Evolutionary conservation across 441 rosid genomes (phyloP), one percentile per base, ranked within the genome.

Genomic region (Syzygium syzygioides): DNA sequence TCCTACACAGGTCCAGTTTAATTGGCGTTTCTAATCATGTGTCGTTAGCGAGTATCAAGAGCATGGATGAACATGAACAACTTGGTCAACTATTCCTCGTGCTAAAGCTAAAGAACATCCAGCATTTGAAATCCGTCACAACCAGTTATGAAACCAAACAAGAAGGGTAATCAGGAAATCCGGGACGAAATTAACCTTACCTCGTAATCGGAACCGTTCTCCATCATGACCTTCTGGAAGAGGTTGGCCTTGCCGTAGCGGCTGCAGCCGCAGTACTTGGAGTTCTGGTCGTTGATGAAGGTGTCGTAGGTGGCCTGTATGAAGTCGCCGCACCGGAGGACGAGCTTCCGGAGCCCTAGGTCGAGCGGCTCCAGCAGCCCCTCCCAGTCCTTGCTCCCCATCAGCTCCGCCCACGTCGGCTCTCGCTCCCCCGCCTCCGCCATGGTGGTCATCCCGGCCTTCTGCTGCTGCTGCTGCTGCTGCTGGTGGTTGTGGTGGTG

Each of bases 281-380:
- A 96, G 94, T 94, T 93, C 30, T 91, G 86, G 92, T 96, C 98
- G 88, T 96, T 95, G 95, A 93, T 94, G 95, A 97, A 97, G 91
- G 98, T 90, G 89, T 97, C 99, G 85, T 97, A 96, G 48, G 99
- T 97, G 87, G 94, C 99, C 92, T 97, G 99, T 87, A 96, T 94
- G 91, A 97, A 95, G 94, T 96, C 98, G 56, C 98, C 99, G 86
- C 96, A 96, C 32, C 95, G 96, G 90, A 96, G 94, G 86, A 97
- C 90, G 90, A 95, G 95, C 25, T 91, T 87, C 53, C 98, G 94
- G 91, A 96, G 97, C 87, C 92, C 89, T 86, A 92, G 93, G 92
- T 97, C 90, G 14, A 96, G 92, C 30, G 99, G 98, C 90, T 94
- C 93, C n/a, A 95, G 94, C 87, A 97, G 96, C 20, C 91, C 91